Evolutionary conservation across 116 monocot species (phyloP).

Genomic region (Thalassia testudinum): DNA sequence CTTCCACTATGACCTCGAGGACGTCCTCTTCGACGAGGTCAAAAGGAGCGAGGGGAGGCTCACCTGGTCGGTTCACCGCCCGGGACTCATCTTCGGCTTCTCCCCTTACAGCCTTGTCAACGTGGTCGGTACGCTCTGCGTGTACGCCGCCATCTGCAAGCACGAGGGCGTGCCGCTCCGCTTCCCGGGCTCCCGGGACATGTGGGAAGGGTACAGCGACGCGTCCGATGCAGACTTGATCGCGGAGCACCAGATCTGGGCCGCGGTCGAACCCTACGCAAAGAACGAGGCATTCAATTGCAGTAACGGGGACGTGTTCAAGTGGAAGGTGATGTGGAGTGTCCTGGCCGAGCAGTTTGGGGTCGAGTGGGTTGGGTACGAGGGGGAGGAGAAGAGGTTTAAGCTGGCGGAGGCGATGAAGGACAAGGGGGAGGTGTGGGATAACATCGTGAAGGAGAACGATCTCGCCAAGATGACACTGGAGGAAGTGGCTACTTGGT

Average conservation of each 20-base stretch:
- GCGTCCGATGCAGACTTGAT: too few relatives aligned
- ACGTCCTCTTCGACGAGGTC: constrained; percentile 35
- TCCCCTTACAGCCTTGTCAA: constrained; percentile 45
- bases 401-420: constrained; percentile 59
- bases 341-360: too few relatives aligned
- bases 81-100: constrained; percentile 56
- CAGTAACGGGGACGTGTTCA: constrained; percentile 88
- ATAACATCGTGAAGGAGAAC: constrained; percentile 55
- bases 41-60: constrained; percentile 21
- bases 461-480: constrained; percentile 39
- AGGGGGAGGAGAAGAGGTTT: constrained; percentile 39
- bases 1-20: constrained; percentile 63
- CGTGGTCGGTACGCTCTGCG: constrained; percentile 44
- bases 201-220: constrained; percentile 82
- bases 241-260: too few relatives aligned
- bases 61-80: constrained; percentile 73
- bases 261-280: too few relatives aligned
- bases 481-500: constrained; percentile 51
- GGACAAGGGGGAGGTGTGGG: constrained; percentile 70
- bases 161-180: constrained; percentile 33
- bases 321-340: constrained; percentile 93
- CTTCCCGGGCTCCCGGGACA: constrained; percentile 41
- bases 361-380: constrained; percentile 44
- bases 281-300: too few relatives aligned
- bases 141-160: constrained; percentile 74